Conservation (phyloP, 2,329 filamentous ascomycete genomes). For the Aspergillus nomiae region DNA sequence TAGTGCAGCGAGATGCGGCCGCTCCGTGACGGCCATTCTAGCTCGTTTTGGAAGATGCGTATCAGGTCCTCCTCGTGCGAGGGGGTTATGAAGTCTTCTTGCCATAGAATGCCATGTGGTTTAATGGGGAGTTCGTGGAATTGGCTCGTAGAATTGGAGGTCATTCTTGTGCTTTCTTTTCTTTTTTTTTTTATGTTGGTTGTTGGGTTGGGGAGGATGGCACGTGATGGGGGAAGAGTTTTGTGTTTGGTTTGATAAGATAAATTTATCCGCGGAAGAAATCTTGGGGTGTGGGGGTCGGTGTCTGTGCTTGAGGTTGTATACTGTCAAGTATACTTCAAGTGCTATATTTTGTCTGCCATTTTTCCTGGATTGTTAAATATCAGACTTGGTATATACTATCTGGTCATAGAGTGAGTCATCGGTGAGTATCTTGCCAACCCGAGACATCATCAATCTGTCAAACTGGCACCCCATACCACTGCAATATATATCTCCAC, state of each 20-base stretch:
- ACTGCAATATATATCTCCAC: too few relatives aligned
- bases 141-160: too few relatives aligned
- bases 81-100: slow-evolving; percentile 50
- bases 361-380: too few relatives aligned
- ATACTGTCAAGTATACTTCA: too few relatives aligned
- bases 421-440: too few relatives aligned
- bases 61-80: slow-evolving; percentile 51
- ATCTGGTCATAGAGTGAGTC: too few relatives aligned
- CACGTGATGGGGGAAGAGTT: not conserved
- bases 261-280: too few relatives aligned
- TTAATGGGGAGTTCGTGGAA: slow-evolving; percentile 29
- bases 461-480: too few relatives aligned
- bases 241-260: not conserved
- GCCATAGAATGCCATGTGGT: slow-evolving; percentile 39
- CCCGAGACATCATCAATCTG: too few relatives aligned
- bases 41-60: slow-evolving; percentile 46
- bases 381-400: too few relatives aligned
- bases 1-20: slow-evolving; percentile 57
- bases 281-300: not conserved
- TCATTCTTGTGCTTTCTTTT: not conserved
- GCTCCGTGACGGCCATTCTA: slow-evolving; percentile 51
- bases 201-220: not conserved
- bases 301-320: not conserved
- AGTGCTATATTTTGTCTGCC: too few relatives aligned
- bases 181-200: not conserved